Evolutionary conservation across 1,284 basidiomycete genomes (phyloP).

Genomic region (Phellinidium pouzarii): DNA sequence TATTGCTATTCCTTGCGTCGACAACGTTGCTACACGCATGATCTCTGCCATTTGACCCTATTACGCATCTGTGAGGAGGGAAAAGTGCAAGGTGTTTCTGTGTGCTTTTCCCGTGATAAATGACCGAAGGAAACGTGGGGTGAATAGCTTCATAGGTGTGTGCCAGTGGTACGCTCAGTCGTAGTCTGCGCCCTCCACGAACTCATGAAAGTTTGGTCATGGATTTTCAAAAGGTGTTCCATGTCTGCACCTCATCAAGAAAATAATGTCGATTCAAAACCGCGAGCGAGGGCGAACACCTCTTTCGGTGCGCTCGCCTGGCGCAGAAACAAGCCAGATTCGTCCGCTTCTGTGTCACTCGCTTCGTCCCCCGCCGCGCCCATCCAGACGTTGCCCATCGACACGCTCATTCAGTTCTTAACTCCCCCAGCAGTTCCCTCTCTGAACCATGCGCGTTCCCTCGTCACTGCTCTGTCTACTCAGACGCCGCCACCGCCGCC

Average conservation of each 20-base stretch:
- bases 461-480: slow-evolving; percentile 31
- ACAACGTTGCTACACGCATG: neutral
- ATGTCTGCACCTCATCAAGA: neutral
- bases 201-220: slow-evolving; percentile 6
- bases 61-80: neutral
- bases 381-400: slow-evolving; percentile 31
- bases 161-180: neutral
- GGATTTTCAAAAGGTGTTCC: neutral
- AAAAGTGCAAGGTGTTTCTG: neutral
- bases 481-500: slow-evolving; percentile 45
- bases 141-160: slow-evolving; percentile 7
- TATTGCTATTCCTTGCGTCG: neutral
- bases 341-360: slow-evolving; percentile 5
- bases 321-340: slow-evolving; percentile 17
- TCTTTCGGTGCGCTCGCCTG: slow-evolving; percentile 14
- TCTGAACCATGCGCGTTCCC: slow-evolving; percentile 40
- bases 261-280: slow-evolving; percentile 3
- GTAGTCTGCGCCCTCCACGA: neutral
- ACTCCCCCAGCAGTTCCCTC: slow-evolving; percentile 54
- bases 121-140: slow-evolving; percentile 13
- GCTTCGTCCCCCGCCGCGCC: slow-evolving; percentile 18
- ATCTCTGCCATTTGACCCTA: neutral
- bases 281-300: slow-evolving; percentile 16
- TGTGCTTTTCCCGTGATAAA: slow-evolving; percentile 11
- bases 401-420: slow-evolving; percentile 44